Base-by-base conservation (phyloP, 345 rosid species). In the Rhizophora apiculata region DNA sequence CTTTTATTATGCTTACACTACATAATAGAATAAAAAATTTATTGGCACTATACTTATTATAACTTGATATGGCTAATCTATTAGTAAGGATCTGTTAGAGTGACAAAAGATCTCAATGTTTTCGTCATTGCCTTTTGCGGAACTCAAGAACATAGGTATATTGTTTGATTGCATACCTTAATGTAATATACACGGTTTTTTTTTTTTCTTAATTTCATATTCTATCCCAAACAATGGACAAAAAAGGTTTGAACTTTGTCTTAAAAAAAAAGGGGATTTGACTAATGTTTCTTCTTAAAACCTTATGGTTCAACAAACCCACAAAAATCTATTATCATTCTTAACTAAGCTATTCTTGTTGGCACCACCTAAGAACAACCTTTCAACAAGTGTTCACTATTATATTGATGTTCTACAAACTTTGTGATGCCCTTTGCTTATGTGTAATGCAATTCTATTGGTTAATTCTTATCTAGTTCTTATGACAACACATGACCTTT, bases 51-150 rank as follows among this genome's bases (percentile, higher is more conserved):
- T 54, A 11, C 27, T 5, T 3, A 0, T 8, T 20, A 21, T n/a
- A 20, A 4, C 8, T 21, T 54, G 7, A 19, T 22, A n/a, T 53
- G 68, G n/a, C 60, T 60, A 6, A 34, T 68, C 13, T 9, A 53
- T 51, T 60, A 46, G 37, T 59, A 91, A 95, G 94, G 85, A 57
- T 89, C 63, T 83, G 89, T 89, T 72, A 90, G 96, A 29, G 89
- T 89, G 72, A 86, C 92, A 26, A 34, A 70, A 79, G 78, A 85
- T 81, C 86, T 81, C 36, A 81, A 85, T 76, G 83, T 90, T 60
- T 19, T 87, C 65, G 88, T 87, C 37, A 87, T 89, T 78, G 90
- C 90, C 37, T 85, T 89, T 65, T 79, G 92, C 73, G 92, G 92
- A 63, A 87, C 96, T 51, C 88, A 89, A 69, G 96, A 85, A 60